A percentile compares a stretch with the other conserved stretches of the same genome.
Conservation (phyloP, 768 basidiomycete genomes). For the Tricholoma saponaceum region DNA sequence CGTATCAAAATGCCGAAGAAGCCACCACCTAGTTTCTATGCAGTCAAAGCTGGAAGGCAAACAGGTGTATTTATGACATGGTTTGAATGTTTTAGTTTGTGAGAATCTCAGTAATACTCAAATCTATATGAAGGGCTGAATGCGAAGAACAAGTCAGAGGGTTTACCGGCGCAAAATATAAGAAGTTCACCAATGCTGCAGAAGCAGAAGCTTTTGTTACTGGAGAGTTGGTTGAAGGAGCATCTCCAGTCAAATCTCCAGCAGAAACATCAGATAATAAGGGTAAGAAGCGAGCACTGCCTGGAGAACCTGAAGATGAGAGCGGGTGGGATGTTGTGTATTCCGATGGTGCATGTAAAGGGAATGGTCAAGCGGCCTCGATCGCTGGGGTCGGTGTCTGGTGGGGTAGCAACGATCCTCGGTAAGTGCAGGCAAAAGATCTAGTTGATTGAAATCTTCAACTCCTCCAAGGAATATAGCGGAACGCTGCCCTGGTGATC, state of each 20-base stretch:
- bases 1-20: constrained; percentile 16
- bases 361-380: constrained; percentile 68
- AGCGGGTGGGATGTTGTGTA: constrained; percentile 56
- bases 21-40: constrained; percentile 57
- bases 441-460: background rate
- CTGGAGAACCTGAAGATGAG: constrained; percentile 26
- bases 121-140: constrained; percentile 53
- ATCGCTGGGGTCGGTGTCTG: constrained; percentile 86
- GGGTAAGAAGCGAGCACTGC: constrained; percentile 30
- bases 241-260: background rate
- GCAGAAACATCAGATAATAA: constrained; percentile 9
- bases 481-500: constrained; percentile 77
- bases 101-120: constrained; percentile 1
- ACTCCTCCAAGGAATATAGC: constrained; percentile 59
- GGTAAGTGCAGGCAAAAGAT: constrained; percentile 33
- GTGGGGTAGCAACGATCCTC: constrained; percentile 70
- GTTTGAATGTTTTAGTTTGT: constrained; percentile 30
- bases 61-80: constrained; percentile 72
- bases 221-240: constrained; percentile 6
- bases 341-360: constrained; percentile 83
- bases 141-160: constrained; percentile 66
- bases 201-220: constrained; percentile 59
- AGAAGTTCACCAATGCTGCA: constrained; percentile 55
- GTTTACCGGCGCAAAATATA: constrained; percentile 55
- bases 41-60: constrained; percentile 59